phyloP scores from a whole-genome alignment of 1,284 basidiomycete genomes.

The Leccinum laetum region DNA sequence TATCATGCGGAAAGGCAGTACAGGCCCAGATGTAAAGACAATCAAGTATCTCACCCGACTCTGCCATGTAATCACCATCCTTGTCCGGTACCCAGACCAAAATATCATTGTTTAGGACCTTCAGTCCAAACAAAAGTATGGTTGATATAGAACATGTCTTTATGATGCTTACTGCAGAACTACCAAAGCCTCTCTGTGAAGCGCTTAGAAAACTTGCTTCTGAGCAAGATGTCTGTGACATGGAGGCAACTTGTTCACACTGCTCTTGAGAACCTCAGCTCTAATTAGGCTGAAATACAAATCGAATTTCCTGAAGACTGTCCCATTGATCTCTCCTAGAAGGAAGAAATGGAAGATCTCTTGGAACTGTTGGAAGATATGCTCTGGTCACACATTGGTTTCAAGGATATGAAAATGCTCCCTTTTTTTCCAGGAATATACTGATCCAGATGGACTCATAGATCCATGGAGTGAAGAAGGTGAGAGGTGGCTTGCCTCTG shows the following conservation, averaged over 20 bases:
- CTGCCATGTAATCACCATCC: background rate
- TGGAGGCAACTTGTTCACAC: background rate
- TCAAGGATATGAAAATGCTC: background rate
- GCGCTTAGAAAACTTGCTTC: background rate
- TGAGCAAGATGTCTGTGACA: background rate
- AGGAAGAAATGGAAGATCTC: background rate
- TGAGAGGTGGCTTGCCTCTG: too few species aligned
- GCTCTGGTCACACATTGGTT: background rate
- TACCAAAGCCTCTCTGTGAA: background rate
- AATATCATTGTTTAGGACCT: background rate
- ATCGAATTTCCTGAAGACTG: background rate
- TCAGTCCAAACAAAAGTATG: background rate
- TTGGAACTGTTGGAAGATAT: background rate
- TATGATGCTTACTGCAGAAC: background rate
- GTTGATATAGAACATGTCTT: background rate
- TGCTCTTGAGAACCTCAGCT: background rate
- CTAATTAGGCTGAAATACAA: background rate
- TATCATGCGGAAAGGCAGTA: too few species aligned
- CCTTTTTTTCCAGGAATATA: background rate
- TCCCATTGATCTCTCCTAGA: background rate
- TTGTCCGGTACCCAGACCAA: background rate
- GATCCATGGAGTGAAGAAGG: too few species aligned
- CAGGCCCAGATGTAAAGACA: too few species aligned
- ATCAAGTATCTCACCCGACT: too few species aligned
- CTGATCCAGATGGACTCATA: too few species aligned